Evolutionary conservation across 805 yeast species (phyloP).

Genomic region (Priceomyces haplophilus): DNA sequence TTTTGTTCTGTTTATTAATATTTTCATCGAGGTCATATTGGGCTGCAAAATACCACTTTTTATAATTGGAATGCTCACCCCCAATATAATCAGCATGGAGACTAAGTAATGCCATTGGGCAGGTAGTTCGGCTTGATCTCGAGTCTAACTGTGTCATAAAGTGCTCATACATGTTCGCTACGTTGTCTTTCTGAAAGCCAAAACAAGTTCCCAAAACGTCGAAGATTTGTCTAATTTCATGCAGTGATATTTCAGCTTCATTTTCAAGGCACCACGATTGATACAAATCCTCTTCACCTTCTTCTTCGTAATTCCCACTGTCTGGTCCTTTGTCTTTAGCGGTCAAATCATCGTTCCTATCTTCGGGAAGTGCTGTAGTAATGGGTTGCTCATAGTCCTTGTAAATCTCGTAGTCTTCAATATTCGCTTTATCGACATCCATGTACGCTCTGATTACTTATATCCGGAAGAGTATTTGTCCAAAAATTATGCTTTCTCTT

Average conservation of each 20-base stretch:
- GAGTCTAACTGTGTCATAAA: conserved; percentile 82
- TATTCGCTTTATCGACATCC: not conserved
- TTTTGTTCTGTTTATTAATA: conserved; percentile 44
- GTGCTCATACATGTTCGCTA: conserved; percentile 77
- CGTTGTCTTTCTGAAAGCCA: conserved; percentile 82
- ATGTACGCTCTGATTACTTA: not conserved
- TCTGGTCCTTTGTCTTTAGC: not conserved
- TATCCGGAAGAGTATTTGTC: too few relatives aligned
- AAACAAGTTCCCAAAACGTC: conserved; percentile 55
- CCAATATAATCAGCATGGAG: conserved; percentile 91
- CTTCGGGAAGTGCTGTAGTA: not conserved
- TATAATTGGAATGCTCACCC: conserved; percentile 81
- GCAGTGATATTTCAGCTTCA: conserved; percentile 24
- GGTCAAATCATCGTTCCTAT: not conserved
- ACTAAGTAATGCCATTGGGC: conserved; percentile 66
- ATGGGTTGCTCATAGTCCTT: conserved; percentile 5
- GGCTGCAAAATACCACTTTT: conserved; percentile 91
- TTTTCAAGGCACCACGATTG: conserved; percentile 26
- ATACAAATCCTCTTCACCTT: conserved; percentile 2
- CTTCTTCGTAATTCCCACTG: not conserved
- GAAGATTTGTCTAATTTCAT: conserved; percentile 62
- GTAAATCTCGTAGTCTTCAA: conserved; percentile 6
- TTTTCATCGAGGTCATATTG: conserved; percentile 74
- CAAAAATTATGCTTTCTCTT: not conserved
- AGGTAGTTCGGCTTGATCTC: conserved; percentile 74